Percentiles rank a stretch among this genome's conserved stretches.
Evolutionary conservation across 2,329 filamentous ascomycete genomes (phyloP).

Genomic region (Colletotrichum tofieldiae): DNA sequence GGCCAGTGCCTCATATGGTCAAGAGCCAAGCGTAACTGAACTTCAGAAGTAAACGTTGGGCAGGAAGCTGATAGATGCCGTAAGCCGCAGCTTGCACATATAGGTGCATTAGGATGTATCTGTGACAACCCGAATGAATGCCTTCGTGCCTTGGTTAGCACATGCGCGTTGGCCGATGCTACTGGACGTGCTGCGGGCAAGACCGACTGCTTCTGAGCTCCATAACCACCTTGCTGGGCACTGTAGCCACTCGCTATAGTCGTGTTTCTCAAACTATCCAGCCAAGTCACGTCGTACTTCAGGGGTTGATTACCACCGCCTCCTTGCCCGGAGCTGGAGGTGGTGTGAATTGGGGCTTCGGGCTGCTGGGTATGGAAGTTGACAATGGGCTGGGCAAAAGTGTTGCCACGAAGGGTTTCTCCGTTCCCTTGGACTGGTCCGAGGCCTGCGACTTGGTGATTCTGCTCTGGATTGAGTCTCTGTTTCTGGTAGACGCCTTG

Average conservation of each 20-base stretch:
- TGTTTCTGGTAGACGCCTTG: background rate
- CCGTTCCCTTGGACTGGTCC: slow-evolving; percentile 1
- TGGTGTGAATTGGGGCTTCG: background rate
- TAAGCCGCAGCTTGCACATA: slow-evolving; percentile 28
- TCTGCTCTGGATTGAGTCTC: background rate
- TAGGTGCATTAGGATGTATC: slow-evolving; percentile 28
- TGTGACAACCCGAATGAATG: slow-evolving; percentile 15
- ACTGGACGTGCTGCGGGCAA: background rate
- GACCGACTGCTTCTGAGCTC: background rate
- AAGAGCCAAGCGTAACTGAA: slow-evolving; percentile 40
- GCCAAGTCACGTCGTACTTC: slow-evolving; percentile 33
- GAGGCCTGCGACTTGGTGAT: slow-evolving; percentile 6
- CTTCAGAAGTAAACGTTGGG: slow-evolving; percentile 23
- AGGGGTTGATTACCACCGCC: background rate
- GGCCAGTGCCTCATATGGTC: slow-evolving; percentile 36
- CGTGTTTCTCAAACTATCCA: slow-evolving; percentile 21
- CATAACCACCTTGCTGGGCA: background rate
- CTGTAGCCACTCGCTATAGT: background rate
- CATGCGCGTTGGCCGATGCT: background rate
- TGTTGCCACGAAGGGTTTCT: background rate
- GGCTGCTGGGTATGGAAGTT: slow-evolving; percentile 15
- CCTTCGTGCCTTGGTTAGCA: background rate
- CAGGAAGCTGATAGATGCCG: slow-evolving; percentile 27
- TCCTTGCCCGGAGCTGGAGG: slow-evolving; percentile 1
- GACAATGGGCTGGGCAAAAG: background rate